These are phyloP conservation scores for Haematococcus sp. DNA, from an alignment of 139 green algal species.

Conservation along the genomic window DNA sequence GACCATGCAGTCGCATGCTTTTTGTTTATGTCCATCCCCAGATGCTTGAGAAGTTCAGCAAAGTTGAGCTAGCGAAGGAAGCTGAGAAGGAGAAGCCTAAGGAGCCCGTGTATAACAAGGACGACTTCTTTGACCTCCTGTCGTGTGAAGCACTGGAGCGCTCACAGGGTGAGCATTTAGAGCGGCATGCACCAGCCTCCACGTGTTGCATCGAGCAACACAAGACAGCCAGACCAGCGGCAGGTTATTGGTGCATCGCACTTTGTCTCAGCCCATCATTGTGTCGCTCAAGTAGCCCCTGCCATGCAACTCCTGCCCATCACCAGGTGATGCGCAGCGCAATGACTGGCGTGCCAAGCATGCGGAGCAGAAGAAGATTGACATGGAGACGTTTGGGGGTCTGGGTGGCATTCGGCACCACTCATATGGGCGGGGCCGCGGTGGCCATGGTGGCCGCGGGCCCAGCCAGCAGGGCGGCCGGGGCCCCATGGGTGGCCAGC, in stretches of 20 bases:
- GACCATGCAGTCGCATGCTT: too few species aligned
- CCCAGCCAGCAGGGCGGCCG: background rate
- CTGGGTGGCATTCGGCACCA: conserved; percentile 28
- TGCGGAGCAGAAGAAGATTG: conserved; percentile 63
- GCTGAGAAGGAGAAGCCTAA: background rate
- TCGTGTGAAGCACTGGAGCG: conserved; percentile 76
- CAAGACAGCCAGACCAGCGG: too few species aligned
- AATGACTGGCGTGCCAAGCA: conserved; percentile 32
- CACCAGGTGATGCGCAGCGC: background rate
- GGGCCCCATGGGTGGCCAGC: background rate
- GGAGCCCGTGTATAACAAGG: conserved; percentile 45
- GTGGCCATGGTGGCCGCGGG: background rate
- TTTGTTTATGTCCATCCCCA: too few species aligned
- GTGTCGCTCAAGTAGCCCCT: too few species aligned
- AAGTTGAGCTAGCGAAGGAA: too few species aligned
- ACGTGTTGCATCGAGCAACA: too few species aligned
- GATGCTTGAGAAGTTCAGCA: too few species aligned
- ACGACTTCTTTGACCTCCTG: conserved; percentile 90
- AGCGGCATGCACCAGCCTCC: too few species aligned
- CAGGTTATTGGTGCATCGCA: too few species aligned
- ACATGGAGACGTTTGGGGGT: conserved; percentile 83
- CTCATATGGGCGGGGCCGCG: conserved; percentile 3
- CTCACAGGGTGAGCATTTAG: too few species aligned
- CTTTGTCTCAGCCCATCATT: too few species aligned
- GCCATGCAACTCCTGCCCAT: too few species aligned